Conservation (phyloP, 169 alveolate species). For the Gregarina niphandrodes region DNA sequence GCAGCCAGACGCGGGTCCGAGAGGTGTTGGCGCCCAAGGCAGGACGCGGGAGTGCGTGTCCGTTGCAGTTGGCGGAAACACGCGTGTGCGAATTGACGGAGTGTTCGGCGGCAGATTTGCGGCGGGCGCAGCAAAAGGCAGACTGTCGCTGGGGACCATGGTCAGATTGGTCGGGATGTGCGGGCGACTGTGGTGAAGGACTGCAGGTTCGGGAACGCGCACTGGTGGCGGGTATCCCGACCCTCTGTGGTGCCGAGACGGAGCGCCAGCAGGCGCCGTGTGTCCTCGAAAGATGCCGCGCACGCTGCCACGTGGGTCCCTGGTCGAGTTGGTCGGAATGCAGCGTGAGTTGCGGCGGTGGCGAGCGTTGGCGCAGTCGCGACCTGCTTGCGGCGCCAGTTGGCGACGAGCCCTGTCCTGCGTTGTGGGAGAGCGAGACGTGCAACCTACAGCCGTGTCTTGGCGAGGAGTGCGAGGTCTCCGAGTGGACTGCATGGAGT, state of each 20-base stretch:
- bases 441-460: neutral
- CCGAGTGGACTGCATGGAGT: conserved; percentile 33
- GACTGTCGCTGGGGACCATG: no score
- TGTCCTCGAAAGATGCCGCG: no score
- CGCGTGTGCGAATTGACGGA: no score
- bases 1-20: conserved; percentile 9
- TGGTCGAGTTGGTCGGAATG: conserved; percentile 34
- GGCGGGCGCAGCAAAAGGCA: no score
- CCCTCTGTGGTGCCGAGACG: no score
- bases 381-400: conserved; percentile 5
- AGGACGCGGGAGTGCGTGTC: no score
- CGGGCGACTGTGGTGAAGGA: conserved; percentile 14
- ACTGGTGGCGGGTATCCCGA: no score
- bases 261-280: conserved; percentile 1
- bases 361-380: conserved; percentile 17
- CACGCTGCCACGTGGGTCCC: no score
- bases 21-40: no score
- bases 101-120: no score
- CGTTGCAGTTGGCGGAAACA: no score
- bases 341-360: conserved; percentile 25
- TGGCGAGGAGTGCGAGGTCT: neutral
- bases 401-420: conserved; percentile 7
- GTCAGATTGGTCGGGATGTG: conserved; percentile 11
- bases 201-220: conserved; percentile 4
- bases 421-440: neutral